phyloP scores from a whole-genome alignment of 2,329 filamentous ascomycete genomes.

The Dothidotthia symphoricarpi region DNA sequence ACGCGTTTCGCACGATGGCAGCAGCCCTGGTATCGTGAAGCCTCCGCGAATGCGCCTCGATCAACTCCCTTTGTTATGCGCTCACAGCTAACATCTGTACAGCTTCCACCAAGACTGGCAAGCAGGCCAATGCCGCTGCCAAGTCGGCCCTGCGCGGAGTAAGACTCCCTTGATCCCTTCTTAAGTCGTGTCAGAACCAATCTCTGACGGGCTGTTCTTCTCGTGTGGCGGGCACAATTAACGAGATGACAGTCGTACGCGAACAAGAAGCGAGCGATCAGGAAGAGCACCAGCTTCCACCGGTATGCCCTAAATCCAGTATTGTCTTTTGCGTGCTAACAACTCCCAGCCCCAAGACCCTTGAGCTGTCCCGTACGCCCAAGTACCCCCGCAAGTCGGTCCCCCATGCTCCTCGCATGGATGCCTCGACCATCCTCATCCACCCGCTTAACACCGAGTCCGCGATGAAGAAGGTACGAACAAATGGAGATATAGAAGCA shows the following conservation, averaged over 20 bases:
- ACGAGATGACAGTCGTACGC: conserved; percentile 59
- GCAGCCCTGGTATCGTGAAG: conserved; percentile 10
- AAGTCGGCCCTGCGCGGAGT: conserved; percentile 96
- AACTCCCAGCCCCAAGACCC: conserved; percentile 73
- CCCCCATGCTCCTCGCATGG: conserved; percentile 83
- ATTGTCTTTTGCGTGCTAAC: conserved; percentile 41
- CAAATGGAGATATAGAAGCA: neutral
- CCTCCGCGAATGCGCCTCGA: conserved; percentile 23
- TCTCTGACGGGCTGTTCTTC: conserved; percentile 54
- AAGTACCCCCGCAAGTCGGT: conserved; percentile 98
- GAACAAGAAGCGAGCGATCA: conserved; percentile 91
- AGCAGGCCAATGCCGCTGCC: conserved; percentile 85
- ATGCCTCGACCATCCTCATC: conserved; percentile 96
- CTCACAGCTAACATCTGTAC: conserved; percentile 31
- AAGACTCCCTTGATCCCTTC: conserved; percentile 52
- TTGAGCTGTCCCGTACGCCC: conserved; percentile 81
- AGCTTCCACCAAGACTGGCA: conserved; percentile 61
- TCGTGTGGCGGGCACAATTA: conserved; percentile 40
- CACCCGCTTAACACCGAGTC: conserved; percentile 99
- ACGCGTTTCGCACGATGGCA: conserved; percentile 9
- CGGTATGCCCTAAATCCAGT: conserved; percentile 43
- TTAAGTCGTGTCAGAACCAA: conserved; percentile 52
- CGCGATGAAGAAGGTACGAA: conserved; percentile 87
- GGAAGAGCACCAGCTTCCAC: conserved; percentile 92
- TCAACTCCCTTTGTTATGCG: conserved; percentile 9